These are phyloP conservation scores for Hanseniaspora sp. DNA, from an alignment of 1,139 yeast genomes.

Conservation along the genomic window DNA sequence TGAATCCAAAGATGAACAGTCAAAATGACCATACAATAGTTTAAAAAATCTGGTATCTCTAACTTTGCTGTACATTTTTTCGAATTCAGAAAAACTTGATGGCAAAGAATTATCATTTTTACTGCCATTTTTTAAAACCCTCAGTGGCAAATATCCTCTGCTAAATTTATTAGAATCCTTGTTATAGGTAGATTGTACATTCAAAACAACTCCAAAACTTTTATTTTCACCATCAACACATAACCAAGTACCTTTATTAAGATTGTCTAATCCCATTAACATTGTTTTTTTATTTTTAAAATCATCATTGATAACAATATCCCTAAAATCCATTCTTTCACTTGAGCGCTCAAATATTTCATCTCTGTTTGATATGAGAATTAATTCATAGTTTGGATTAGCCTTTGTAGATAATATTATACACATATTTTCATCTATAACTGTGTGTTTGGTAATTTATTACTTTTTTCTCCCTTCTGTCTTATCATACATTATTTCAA, in stretches of 20 bases:
- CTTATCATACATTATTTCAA: no score
- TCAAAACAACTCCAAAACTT: conserved; percentile 58
- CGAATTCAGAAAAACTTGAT: conserved; percentile 27
- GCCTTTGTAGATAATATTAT: conserved; percentile 49
- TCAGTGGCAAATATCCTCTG: conserved; percentile 60
- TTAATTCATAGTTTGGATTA: conserved; percentile 57
- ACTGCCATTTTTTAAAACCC: conserved; percentile 35
- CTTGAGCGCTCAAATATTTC: conserved; percentile 72
- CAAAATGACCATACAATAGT: conserved; percentile 55
- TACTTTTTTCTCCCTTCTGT: not conserved
- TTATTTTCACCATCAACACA: conserved; percentile 57
- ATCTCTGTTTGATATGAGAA: conserved; percentile 73
- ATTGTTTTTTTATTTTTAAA: not conserved
- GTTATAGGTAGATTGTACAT: conserved; percentile 33
- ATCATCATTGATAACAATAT: not conserved
- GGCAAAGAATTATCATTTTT: conserved; percentile 28
- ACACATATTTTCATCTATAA: conserved; percentile 39
- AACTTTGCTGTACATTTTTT: conserved; percentile 27
- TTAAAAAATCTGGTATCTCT: conserved; percentile 71
- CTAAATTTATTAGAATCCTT: conserved; percentile 41
- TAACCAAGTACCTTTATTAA: conserved; percentile 75
- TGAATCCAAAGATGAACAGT: not conserved
- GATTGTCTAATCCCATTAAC: conserved; percentile 9
- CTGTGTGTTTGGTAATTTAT: not conserved
- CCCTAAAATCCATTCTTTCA: conserved; percentile 35